Evolutionary conservation across 2,329 filamentous ascomycete genomes (phyloP), one percentile per base, ranked within the genome.

Genomic region (Curvularia hawaiiensis): DNA sequence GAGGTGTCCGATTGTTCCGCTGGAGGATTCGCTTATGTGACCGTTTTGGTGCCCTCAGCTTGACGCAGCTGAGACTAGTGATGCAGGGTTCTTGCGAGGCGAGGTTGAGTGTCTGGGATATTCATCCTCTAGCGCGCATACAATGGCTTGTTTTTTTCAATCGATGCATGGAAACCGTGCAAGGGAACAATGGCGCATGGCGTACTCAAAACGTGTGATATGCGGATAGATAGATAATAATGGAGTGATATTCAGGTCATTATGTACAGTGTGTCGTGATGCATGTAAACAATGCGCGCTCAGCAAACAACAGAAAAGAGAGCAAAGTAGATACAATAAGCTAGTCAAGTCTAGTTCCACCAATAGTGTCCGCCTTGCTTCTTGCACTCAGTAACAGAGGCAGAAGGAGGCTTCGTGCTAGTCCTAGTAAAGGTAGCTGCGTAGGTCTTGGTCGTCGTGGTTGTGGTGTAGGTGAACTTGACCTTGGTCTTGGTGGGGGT

Each of bases 361-460:
- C 56, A 58, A 30, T 68, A 66, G 52, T 75, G 71, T 1, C 76
- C 76, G 33, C 76, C 76, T 11, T 62, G 48, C 12, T 59, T 62
- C 58, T 70, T 74, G 64, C 72, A 79, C 24, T 70, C 67, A 9
- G 70, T 69, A 16, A 70, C 68, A n/a, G 68, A 70, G 24, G 71
- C 71, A 33, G 66, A 67, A 20, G 76, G 77, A 18, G 73, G 78
- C 18, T 75, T 63, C 0, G 74, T 79, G 1, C 66, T 73, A 3
- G 65, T 69, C 35, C 61, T 68, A 1, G 75, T 77, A 44, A 67
- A 72, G 14, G 72, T 75, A n/a, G 70, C 69, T 6, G 65, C 67
- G 41, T 75, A 65, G 0, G 74, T 77, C 14, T 75, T 67, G 3
- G 74, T 73, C 43, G 66, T 71, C 3, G 75, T 77, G 1, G 67